Percentiles rank a stretch among this genome's conserved stretches.
Evolutionary conservation across 208 protist species (phyloP).

Genomic region (Angomonas deanei): DNA sequence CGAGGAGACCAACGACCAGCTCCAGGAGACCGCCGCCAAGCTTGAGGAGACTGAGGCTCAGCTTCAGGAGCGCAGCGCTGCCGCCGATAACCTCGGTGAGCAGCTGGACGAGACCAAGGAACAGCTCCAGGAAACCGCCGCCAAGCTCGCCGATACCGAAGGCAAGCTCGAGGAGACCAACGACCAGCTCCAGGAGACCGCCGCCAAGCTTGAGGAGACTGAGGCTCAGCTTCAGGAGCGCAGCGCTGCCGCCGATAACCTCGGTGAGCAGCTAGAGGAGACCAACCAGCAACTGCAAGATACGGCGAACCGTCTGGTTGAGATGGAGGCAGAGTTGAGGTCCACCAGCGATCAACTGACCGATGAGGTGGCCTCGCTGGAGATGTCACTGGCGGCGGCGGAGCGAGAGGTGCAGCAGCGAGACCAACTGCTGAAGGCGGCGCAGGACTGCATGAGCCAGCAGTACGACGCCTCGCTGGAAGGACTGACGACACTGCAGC

Average conservation of each 20-base stretch:
- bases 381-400: conserved; percentile 11
- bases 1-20: no score
- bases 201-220: conserved; percentile 22
- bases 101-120: conserved; percentile 11
- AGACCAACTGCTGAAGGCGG: conserved; percentile 14
- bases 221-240: conserved; percentile 14
- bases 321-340: conserved; percentile 22
- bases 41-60: no score
- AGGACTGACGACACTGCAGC: conserved; percentile 24
- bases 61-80: no score
- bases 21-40: no score
- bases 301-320: conserved; percentile 11
- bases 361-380: conserved; percentile 17
- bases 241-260: not conserved
- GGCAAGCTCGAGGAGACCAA: conserved; percentile 12
- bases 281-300: conserved; percentile 20
- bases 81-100: no score
- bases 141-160: no score
- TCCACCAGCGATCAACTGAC: conserved; percentile 15
- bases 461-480: conserved; percentile 21
- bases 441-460: conserved; percentile 12
- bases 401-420: conserved; percentile 7
- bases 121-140: no score
- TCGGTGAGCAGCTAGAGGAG: conserved; percentile 17
- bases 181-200: conserved; percentile 17